Percentiles rank a stretch among this genome's conserved stretches.
Evolutionary conservation across 768 basidiomycete genomes (phyloP).

Genomic region (Tylopilus plumbeoviolaceoides): DNA sequence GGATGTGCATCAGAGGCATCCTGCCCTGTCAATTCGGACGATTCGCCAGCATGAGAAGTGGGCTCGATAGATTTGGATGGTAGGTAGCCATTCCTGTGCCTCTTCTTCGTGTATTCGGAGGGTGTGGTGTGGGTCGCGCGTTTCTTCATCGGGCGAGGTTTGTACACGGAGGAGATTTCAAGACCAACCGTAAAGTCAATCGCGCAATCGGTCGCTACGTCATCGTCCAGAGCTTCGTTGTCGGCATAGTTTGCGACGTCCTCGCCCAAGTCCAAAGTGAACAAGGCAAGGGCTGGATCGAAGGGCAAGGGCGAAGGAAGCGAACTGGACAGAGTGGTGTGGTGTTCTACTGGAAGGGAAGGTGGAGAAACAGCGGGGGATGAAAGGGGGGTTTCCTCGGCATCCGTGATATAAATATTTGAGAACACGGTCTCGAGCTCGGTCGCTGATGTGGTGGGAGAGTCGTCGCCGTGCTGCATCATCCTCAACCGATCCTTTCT

Average conservation of each 20-base stretch:
- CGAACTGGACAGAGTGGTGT: neutral
- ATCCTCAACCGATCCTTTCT: constrained; percentile 30
- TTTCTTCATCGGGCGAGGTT: constrained; percentile 62
- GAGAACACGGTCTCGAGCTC: constrained; percentile 38
- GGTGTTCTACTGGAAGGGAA: constrained; percentile 4
- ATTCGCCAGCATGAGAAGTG: neutral
- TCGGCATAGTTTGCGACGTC: constrained; percentile 33
- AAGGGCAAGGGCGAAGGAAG: constrained; percentile 18
- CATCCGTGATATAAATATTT: constrained; percentile 37
- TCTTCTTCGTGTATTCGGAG: constrained; percentile 12
- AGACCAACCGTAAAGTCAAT: constrained; percentile 46
- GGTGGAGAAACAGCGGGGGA: constrained; percentile 6
- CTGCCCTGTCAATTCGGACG: neutral
- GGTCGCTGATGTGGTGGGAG: constrained; percentile 34
- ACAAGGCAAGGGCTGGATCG: constrained; percentile 31
- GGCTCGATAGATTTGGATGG: constrained; percentile 2
- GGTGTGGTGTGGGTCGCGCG: constrained; percentile 28
- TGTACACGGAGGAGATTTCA: constrained; percentile 69
- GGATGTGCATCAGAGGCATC: neutral
- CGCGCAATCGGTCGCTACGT: neutral
- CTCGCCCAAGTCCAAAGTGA: constrained; percentile 46
- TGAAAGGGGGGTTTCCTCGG: constrained; percentile 28
- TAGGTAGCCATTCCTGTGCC: constrained; percentile 27
- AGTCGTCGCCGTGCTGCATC: constrained; percentile 27
- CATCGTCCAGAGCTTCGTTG: constrained; percentile 18